Base-by-base conservation (phyloP, 139 green algal species). In the Haematococcus lacustris region DNA sequence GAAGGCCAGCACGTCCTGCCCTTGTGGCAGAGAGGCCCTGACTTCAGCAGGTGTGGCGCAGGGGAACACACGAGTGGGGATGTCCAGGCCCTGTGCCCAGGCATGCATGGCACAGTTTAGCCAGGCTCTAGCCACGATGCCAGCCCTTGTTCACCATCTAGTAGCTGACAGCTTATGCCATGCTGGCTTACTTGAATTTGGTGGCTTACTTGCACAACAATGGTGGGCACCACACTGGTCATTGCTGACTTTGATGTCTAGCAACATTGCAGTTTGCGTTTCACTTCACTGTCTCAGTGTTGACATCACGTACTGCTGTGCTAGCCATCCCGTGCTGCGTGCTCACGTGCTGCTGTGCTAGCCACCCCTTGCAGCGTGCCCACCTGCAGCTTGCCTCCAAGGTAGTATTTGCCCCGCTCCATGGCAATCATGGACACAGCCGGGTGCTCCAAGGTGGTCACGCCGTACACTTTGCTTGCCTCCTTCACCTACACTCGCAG, bases 341-440 rank as follows among this genome's bases (percentile, higher is more conserved):
- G 65, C 64, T 35, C 67, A 72, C 67, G 47, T 72, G 43, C 67
- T 65, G 13, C 32, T 72, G 21, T 5, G 13, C 57, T 26, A 65
- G 57, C 25, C n/a, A 35, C 25, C 57, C n/a, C 57, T 30, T 37
- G 57, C 62, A 38, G n/a, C 43, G 38, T 66, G 40, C 64, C 9
- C 67, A 72, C 67, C 67, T 72, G 43, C 67, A 72, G 13, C 32
- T 72, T 72, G 43, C 67, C 67, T 34, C 79, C 79, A 25, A 96
- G 75, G 81, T 96, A 96, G 79, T 90, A 93, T 73, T 85, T 88
- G 74, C 90, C 88, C 38, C 90, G 79, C 84, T 96, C 90, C 83
- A 91, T 91, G 57, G 89, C 80, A 7, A 96, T 86, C 90, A 96
- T 96, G 71, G 80, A 73, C 66, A 92, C 87, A 50, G 87, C 90